Conservation (phyloP, 495 filamentous ascomycete species). For the Neurospora cerealis region DNA sequence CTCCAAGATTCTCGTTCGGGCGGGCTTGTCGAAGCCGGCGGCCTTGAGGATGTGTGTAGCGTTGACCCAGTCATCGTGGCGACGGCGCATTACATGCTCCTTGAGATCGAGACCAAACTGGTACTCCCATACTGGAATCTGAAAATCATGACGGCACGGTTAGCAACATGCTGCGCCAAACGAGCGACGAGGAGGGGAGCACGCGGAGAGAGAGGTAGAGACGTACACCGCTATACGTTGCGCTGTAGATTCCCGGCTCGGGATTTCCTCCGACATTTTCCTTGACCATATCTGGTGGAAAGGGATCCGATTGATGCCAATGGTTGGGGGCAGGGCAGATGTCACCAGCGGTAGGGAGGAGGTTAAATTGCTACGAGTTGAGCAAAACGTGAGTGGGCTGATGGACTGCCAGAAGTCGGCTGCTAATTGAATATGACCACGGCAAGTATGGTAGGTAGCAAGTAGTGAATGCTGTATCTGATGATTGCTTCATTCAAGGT, state of each 20-base stretch:
- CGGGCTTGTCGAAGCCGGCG: slow-evolving; percentile 64
- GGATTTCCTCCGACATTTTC: slow-evolving; percentile 16
- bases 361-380: background rate
- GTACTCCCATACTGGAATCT: slow-evolving; percentile 88
- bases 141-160: slow-evolving; percentile 18
- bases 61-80: slow-evolving; percentile 84
- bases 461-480: background rate
- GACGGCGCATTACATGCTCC: slow-evolving; percentile 78
- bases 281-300: slow-evolving; percentile 28
- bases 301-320: background rate
- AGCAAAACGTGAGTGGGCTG: background rate
- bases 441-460: background rate
- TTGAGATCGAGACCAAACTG: slow-evolving; percentile 63
- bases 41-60: slow-evolving; percentile 90
- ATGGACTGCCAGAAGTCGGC: background rate
- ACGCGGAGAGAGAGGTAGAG: slow-evolving; percentile 3
- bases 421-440: background rate
- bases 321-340: background rate
- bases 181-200: background rate
- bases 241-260: slow-evolving; percentile 59
- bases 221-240: slow-evolving; percentile 89
- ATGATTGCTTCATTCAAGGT: background rate
- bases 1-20: slow-evolving; percentile 87
- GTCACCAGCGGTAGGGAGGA: background rate
- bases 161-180: background rate